Evolutionary conservation across 352 stramenopile genomes (phyloP).

Genomic region (Phytophthora brassicae): DNA sequence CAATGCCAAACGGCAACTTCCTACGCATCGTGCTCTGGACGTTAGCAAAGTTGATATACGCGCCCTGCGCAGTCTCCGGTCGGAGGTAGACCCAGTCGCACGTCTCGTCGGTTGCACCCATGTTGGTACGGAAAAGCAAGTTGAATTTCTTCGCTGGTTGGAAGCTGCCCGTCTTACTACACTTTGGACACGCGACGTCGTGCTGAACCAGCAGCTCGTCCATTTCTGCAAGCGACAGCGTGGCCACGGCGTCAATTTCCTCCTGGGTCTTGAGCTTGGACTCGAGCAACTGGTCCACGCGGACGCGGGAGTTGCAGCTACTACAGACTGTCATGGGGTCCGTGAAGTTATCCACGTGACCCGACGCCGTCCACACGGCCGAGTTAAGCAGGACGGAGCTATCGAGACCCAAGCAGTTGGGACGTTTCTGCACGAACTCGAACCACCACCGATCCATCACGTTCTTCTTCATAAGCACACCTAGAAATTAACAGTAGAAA

Average conservation of each 20-base stretch:
- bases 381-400: slow-evolving; percentile 96
- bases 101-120: slow-evolving; percentile 91
- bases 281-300: slow-evolving; percentile 77
- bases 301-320: slow-evolving; percentile 89
- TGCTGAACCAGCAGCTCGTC: slow-evolving; percentile 52
- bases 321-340: slow-evolving; percentile 98
- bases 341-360: slow-evolving; percentile 97
- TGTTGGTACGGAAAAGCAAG: slow-evolving; percentile 96
- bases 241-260: slow-evolving; percentile 50
- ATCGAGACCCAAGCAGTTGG: slow-evolving; percentile 96
- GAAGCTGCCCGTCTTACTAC: slow-evolving; percentile 50
- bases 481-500: slow-evolving; percentile 22
- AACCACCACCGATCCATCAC: slow-evolving; percentile 97
- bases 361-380: slow-evolving; percentile 93
- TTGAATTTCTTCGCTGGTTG: slow-evolving; percentile 95
- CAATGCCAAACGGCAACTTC: slow-evolving; percentile 96
- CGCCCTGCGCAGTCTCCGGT: slow-evolving; percentile 97
- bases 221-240: slow-evolving; percentile 58
- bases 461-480: slow-evolving; percentile 97
- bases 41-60: slow-evolving; percentile 98
- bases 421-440: slow-evolving; percentile 93
- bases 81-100: slow-evolving; percentile 93
- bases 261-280: slow-evolving; percentile 43
- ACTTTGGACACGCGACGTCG: slow-evolving; percentile 61
- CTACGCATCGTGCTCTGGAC: slow-evolving; percentile 90